Base-by-base conservation (phyloP, 192 early-diverging fungal genomes). In the Kickxella alabastrina region DNA sequence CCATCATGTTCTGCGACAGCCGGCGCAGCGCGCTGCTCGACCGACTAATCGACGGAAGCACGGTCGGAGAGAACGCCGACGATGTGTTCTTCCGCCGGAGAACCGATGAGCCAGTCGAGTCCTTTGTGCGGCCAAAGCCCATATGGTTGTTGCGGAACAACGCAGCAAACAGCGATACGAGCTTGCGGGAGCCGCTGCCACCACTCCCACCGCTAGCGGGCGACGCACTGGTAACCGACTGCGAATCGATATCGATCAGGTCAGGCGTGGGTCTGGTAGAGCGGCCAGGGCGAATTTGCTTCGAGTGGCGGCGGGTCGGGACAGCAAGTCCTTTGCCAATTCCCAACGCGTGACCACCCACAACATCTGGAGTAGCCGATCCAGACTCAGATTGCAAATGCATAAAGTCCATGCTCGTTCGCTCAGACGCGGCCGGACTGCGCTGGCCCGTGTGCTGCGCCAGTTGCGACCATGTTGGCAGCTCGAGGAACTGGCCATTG, bases 161-260 rank as follows among this genome's bases (percentile, higher is more conserved):
- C 3, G 85, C 89, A 26, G 80, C 75, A 68, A 91, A 90, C 34
- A 91, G 56, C 3, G 87, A 90, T 14, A 91, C 83, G 24, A 88
- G 78, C 43, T 82, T 82, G 9, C 67, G 82, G n/a, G 79, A 70
- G 9, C 77, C 58, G 39, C 69, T 59, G 10, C 57, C 39, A 18
- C 47, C 29, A 46, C 57, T 62, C 14, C 58, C 51, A 9, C 47
- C 34, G 12, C 47, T 49, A 1, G 32, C 18, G 6, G 47, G 47
- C 1, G 47, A 49, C 12, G 26, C 47, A 28, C 47, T 49, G 27
- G 29, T 35, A 3, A 17, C 32, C 15, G 47, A 23, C 19, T 67
- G 58, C 3, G 54, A 55, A 34, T 62, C 64, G 0, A 50, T 39
- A 25, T 69, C 64, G 18, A 45, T 34, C 34, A 52, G 13, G 25